phyloP scores from a whole-genome alignment of 2,329 filamentous ascomycete genomes.

The Xylariales sp. region DNA sequence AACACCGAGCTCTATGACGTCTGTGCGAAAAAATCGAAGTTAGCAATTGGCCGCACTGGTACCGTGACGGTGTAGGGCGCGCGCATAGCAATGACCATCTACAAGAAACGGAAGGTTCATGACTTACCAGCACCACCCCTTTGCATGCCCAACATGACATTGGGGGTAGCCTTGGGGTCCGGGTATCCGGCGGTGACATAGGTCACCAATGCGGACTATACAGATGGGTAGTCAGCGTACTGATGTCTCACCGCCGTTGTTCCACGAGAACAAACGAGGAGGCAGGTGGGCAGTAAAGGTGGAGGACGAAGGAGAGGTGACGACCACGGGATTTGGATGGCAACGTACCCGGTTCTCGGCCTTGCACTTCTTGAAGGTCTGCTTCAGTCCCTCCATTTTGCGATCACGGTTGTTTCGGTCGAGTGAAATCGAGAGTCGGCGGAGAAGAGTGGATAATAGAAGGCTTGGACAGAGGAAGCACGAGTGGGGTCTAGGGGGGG shows the following conservation, averaged over 20 bases:
- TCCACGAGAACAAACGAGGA: no score
- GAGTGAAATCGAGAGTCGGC: no score
- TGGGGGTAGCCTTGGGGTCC: slow-evolving; percentile 72
- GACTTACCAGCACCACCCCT: slow-evolving; percentile 79
- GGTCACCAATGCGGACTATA: slow-evolving; percentile 78
- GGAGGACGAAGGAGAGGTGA: slow-evolving; percentile 20
- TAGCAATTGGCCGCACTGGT: no score
- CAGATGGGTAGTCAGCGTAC: slow-evolving; percentile 4
- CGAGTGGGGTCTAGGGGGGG: no score
- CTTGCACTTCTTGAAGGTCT: slow-evolving; percentile 58
- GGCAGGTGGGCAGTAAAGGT: slow-evolving; percentile 4
- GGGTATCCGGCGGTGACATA: slow-evolving; percentile 97
- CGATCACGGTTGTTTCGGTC: background rate
- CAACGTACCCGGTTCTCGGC: slow-evolving; percentile 50
- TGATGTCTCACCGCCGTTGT: background rate
- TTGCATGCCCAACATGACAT: slow-evolving; percentile 85
- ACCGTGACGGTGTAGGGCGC: slow-evolving; percentile 4
- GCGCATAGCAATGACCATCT: background rate
- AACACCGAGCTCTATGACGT: slow-evolving; percentile 91
- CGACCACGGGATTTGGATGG: no score
- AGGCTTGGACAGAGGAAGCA: no score
- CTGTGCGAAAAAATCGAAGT: slow-evolving; percentile 49
- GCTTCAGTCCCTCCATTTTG: slow-evolving; percentile 53
- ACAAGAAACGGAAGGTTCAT: background rate
- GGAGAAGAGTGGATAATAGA: no score